These are phyloP conservation scores for Cryphonectria parasitica DNA, from an alignment of 2,329 filamentous ascomycete species.

Conservation along the genomic window DNA sequence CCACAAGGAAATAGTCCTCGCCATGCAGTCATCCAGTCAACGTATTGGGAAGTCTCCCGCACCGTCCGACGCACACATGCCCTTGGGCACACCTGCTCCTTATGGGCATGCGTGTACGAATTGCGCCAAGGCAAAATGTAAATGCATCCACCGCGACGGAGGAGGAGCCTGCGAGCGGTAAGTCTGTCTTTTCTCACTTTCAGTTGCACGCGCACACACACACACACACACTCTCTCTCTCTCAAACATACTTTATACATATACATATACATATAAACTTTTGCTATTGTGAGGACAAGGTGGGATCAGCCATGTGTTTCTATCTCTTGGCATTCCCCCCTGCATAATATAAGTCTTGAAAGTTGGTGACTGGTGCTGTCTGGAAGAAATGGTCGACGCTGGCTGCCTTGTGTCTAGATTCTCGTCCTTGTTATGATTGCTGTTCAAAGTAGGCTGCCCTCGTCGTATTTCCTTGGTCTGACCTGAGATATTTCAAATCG, in stretches of 20 bases:
- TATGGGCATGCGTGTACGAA: slow-evolving; percentile 53
- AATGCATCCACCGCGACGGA: slow-evolving; percentile 46
- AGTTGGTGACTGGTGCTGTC: neutral
- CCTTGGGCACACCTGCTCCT: slow-evolving; percentile 31
- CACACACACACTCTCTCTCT: neutral
- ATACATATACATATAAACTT: neutral
- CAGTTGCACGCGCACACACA: neutral
- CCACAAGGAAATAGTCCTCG: neutral
- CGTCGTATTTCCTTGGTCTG: neutral
- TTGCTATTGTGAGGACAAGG: neutral
- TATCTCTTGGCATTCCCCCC: neutral
- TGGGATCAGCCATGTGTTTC: neutral
- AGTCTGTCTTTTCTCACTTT: neutral
- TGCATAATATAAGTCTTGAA: neutral
- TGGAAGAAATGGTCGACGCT: neutral
- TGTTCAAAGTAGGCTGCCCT: neutral
- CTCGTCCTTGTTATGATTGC: neutral
- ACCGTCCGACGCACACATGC: neutral
- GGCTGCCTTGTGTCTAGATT: neutral
- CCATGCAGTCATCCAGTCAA: slow-evolving; percentile 7
- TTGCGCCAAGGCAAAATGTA: slow-evolving; percentile 52
- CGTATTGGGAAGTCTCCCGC: neutral
- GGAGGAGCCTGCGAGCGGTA: slow-evolving; percentile 42
- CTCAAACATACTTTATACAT: too few relatives aligned
- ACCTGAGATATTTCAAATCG: neutral